Conservation (phyloP, 805 yeast species). For the Metschnikowia shivogae region DNA sequence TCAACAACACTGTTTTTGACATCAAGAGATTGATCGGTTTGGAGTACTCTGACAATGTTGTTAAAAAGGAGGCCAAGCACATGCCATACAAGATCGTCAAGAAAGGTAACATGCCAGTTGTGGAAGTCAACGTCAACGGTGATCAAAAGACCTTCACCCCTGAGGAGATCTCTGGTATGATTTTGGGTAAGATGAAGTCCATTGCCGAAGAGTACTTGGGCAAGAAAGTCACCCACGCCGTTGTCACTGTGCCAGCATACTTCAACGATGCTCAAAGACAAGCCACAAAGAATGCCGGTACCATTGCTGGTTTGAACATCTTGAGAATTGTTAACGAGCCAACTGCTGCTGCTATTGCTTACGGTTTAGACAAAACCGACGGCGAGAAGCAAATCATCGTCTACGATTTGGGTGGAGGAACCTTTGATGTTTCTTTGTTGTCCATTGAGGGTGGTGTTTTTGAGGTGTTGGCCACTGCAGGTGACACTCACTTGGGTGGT, state of each 20-base stretch:
- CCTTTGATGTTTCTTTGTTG: conserved; percentile 23
- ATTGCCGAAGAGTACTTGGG: conserved; percentile 22
- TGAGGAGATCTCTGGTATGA: conserved; percentile 94
- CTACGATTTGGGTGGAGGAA: conserved; percentile 24
- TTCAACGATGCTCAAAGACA: conserved; percentile 23
- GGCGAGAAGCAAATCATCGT: conserved; percentile 20
- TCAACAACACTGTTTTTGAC: conserved; percentile 83
- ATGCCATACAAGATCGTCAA: conserved; percentile 79
- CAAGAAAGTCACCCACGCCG: conserved; percentile 21
- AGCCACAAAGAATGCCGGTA: conserved; percentile 22
- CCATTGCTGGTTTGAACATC: conserved; percentile 20
- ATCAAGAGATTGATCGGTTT: conserved; percentile 94
- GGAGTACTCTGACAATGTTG: conserved; percentile 35
- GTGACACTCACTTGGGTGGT: conserved; percentile 24
- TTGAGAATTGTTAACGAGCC: conserved; percentile 23
- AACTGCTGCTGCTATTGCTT: conserved; percentile 25
- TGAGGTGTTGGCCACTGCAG: conserved; percentile 38
- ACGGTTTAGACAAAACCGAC: conserved; percentile 26
- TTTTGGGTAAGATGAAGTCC: conserved; percentile 77
- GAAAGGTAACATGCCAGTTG: conserved; percentile 73
- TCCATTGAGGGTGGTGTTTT: conserved; percentile 21
- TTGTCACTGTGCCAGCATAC: conserved; percentile 22
- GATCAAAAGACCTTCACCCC: conserved; percentile 87
- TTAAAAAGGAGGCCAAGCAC: conserved; percentile 69
- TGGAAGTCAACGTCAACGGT: conserved; percentile 77